Evolutionary conservation across 257 asterid genomes (phyloP).

Genomic region (Ajuga chamaepitys): DNA sequence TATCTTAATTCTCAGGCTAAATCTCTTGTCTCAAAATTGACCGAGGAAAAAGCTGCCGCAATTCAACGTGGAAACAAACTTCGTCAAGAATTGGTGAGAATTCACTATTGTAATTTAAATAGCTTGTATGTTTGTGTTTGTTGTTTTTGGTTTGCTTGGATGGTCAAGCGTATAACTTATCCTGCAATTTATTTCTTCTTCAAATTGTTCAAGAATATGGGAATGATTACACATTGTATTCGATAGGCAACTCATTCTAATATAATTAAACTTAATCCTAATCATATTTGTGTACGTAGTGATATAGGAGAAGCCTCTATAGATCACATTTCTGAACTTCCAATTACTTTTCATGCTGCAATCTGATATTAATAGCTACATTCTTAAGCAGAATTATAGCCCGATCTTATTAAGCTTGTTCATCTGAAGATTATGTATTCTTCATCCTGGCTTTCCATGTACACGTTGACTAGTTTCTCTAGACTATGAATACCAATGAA

Average conservation of each 20-base stretch:
- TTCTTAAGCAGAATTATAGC: not conserved
- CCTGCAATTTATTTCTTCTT: not conserved
- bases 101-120: not conserved
- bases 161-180: not conserved
- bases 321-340: not conserved
- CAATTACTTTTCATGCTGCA: not conserved
- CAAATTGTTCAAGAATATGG: not conserved
- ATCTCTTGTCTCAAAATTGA: conserved; percentile 50
- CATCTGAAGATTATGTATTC: not conserved
- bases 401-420: not conserved
- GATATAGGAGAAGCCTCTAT: not conserved
- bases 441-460: not conserved
- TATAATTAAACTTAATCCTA: not conserved
- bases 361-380: not conserved
- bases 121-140: not conserved
- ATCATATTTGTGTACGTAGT: no score
- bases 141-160: not conserved
- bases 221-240: not conserved
- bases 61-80: conserved; percentile 50
- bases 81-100: conserved; percentile 70
- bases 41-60: conserved; percentile 67
- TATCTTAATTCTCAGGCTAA: conserved; percentile 37
- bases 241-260: not conserved
- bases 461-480: not conserved
- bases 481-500: not conserved